Conservation (phyloP, 495 filamentous ascomycete genomes). For the Lichenothelia convexa region DNA sequence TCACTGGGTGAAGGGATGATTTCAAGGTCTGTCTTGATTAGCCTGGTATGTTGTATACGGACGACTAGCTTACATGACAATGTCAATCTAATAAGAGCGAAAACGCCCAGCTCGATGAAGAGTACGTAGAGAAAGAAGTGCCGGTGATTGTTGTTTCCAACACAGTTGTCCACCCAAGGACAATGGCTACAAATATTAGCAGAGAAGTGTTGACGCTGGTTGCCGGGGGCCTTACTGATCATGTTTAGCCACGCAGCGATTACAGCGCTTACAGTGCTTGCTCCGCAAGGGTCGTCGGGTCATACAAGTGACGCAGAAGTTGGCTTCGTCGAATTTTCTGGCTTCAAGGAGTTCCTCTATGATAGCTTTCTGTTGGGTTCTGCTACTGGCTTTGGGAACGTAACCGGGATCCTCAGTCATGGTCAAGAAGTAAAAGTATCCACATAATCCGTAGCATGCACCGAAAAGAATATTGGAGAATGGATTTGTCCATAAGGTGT, state of each 20-base stretch:
- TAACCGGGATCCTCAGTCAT: constrained; percentile 85
- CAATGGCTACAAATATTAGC: constrained; percentile 62
- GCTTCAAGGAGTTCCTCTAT: constrained; percentile 66
- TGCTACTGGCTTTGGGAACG: constrained; percentile 79
- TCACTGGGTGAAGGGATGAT: constrained; percentile 26
- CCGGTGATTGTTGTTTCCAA: constrained; percentile 83
- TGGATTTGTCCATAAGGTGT: constrained; percentile 41
- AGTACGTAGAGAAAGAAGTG: constrained; percentile 86
- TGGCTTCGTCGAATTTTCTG: constrained; percentile 83
- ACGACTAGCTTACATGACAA: constrained; percentile 30
- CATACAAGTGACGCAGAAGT: constrained; percentile 92
- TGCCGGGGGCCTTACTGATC: constrained; percentile 58
- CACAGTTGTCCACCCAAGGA: constrained; percentile 93
- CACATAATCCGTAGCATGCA: constrained; percentile 40
- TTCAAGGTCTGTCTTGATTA: constrained; percentile 24
- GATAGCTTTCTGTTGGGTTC: constrained; percentile 68
- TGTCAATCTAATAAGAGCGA: constrained; percentile 30
- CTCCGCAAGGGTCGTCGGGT: constrained; percentile 74
- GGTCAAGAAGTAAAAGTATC: constrained; percentile 70
- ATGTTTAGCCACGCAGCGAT: constrained; percentile 85
- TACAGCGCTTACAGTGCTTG: constrained; percentile 85
- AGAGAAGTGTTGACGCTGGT: background rate
- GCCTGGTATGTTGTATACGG: constrained; percentile 3
- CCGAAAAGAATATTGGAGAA: constrained; percentile 60
- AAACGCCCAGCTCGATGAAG: constrained; percentile 54